Evolutionary conservation across 1,284 basidiomycete genomes (phyloP).

Genomic region (Microstroma glucosiphilum): DNA sequence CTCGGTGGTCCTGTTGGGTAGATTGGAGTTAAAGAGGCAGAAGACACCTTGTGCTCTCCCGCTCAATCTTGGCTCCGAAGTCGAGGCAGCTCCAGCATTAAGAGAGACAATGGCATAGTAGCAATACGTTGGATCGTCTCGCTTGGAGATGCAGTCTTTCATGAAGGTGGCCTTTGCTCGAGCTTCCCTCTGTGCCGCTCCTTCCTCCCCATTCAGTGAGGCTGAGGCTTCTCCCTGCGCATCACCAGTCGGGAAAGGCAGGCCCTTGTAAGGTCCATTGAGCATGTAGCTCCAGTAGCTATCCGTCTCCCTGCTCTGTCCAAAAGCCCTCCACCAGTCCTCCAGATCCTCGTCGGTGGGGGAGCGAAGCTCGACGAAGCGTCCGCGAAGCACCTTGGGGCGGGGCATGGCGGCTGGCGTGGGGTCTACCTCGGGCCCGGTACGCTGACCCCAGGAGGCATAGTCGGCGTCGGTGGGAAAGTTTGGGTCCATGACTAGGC

Average conservation of each 20-base stretch:
- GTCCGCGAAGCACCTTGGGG: not conserved
- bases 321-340: not conserved
- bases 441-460: not conserved
- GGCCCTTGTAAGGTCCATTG: not conserved
- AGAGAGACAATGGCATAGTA: not conserved
- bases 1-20: conserved; percentile 23
- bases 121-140: not conserved
- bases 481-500: not conserved
- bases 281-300: not conserved
- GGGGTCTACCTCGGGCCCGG: not conserved
- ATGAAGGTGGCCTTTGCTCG: too few species aligned
- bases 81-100: not conserved
- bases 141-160: too few species aligned
- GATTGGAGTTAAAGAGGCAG: conserved; percentile 6
- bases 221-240: too few species aligned
- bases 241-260: too few species aligned
- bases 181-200: too few species aligned
- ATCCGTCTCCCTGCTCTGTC: not conserved
- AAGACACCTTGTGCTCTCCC: conserved; percentile 2
- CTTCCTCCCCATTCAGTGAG: too few species aligned
- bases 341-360: not conserved
- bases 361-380: not conserved
- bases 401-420: not conserved
- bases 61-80: not conserved
- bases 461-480: not conserved